phyloP scores from a whole-genome alignment of 2,329 filamentous ascomycete genomes.

The Orbilia quercus region DNA sequence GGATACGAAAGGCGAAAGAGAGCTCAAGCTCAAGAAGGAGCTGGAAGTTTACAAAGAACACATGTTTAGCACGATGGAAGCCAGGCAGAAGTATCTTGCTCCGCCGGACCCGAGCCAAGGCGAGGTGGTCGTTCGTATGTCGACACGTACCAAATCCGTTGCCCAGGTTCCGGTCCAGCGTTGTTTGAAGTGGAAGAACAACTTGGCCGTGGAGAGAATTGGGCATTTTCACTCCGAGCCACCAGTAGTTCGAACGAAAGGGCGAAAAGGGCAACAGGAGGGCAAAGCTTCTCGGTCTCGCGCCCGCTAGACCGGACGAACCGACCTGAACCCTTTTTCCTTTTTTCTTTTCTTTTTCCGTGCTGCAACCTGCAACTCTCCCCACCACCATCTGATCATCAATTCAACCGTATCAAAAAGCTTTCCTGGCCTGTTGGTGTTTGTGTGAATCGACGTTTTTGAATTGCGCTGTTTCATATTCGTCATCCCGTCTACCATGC shows the following conservation, averaged over 20 bases:
- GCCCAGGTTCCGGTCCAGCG: constrained; percentile 68
- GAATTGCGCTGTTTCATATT: constrained; percentile 17
- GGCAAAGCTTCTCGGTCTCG: constrained; percentile 40
- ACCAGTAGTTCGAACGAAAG: constrained; percentile 65
- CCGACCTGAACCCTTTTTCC: constrained; percentile 6
- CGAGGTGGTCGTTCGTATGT: constrained; percentile 69
- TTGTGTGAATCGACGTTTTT: background rate
- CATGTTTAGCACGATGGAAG: constrained; percentile 82
- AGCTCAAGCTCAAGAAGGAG: constrained; percentile 88
- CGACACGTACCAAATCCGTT: constrained; percentile 73
- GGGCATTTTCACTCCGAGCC: constrained; percentile 73
- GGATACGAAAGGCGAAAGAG: constrained; percentile 85
- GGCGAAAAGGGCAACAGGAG: constrained; percentile 42
- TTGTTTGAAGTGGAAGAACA: constrained; percentile 75
- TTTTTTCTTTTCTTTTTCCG: constrained; percentile 11
- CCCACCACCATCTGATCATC: background rate
- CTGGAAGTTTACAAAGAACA: constrained; percentile 78
- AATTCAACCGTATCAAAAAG: background rate
- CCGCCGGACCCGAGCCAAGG: constrained; percentile 67
- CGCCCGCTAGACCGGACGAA: constrained; percentile 33
- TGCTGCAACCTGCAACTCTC: background rate
- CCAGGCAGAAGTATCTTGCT: constrained; percentile 77
- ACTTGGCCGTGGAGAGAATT: constrained; percentile 69
- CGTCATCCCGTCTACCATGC: constrained; percentile 23
- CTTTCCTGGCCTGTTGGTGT: background rate